Evolutionary conservation across 2,329 filamentous ascomycete species (phyloP), one percentile per base, ranked within the genome.

Genomic region (Cyphellophora attinorum): DNA sequence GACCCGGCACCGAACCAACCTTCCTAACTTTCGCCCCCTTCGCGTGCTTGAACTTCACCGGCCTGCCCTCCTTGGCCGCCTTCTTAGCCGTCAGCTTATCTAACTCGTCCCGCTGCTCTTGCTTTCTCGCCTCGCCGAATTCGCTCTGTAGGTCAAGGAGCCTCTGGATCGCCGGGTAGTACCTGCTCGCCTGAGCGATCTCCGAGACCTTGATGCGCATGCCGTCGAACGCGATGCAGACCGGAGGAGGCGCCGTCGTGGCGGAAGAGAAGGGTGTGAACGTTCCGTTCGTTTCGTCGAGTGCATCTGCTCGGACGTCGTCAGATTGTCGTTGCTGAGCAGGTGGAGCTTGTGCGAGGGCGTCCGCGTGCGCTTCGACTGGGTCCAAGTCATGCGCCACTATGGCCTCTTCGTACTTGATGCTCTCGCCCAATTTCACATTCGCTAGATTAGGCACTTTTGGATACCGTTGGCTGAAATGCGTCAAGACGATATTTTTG

Each of bases 401-500:
- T n/a, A 36, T 40, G 10, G 50, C 49, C 5, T 51, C 46, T 32
- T 47, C 46, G 23, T 32, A 41, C 5, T 33, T 27, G 6, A 27
- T 34, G 8, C 37, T 37, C 14, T 37, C 41, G n/a, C 28, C 46
- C 34, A 31, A 38, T 42, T 29, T 47, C 14, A 35, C 39, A 27
- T 31, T 51, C 38, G 18, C 56, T 44, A 74, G 57, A 3, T 68
- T 62, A 2, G 72, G 77, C 19, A 76, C 66, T 59, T 89, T 89
- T 50, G 85, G 81, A 58, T 98, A 98, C 5, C 91, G 72, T 63
- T 98, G 91, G 36, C 80, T 88, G 60, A 98, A 98, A 57, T 98
- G 91, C 5, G 91, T 98, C 31, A 98, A 68, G 36, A 98, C 62
- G 11, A 91, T 79, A 11, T 83, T 70, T 44, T 79, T 74, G 0